These are phyloP conservation scores for Polyporus tsugae DNA, from an alignment of 1,284 basidiomycete species.

Conservation along the genomic window DNA sequence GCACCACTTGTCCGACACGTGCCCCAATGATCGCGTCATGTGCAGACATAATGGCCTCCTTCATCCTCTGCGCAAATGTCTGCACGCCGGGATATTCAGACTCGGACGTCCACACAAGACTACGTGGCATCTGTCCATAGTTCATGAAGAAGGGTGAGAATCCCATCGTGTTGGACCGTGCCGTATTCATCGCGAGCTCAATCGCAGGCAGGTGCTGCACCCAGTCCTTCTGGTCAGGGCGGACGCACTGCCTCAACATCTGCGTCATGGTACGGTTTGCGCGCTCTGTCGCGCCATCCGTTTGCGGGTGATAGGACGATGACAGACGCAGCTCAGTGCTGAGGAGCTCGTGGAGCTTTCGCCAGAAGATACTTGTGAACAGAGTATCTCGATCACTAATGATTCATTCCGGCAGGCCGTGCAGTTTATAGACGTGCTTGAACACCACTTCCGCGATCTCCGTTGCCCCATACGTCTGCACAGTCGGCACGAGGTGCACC, in stretches of 20 bases:
- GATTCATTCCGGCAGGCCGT: background rate
- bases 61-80: too few relatives aligned
- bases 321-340: background rate
- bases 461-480: constrained; percentile 39
- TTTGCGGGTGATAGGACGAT: too few relatives aligned
- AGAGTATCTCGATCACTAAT: background rate
- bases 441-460: constrained; percentile 35
- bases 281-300: too few relatives aligned
- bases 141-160: constrained; percentile 42
- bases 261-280: too few relatives aligned
- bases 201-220: too few relatives aligned
- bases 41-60: too few relatives aligned
- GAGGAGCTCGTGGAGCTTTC: background rate
- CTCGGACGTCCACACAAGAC: constrained; percentile 1
- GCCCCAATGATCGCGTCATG: too few relatives aligned
- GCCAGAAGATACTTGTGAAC: background rate
- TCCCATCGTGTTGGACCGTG: constrained; percentile 42
- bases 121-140: constrained; percentile 25
- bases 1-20: too few relatives aligned
- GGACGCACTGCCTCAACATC: too few relatives aligned
- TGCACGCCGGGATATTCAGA: constrained; percentile 20
- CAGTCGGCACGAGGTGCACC: constrained; percentile 40
- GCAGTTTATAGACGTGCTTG: background rate
- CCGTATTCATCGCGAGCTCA: constrained; percentile 10
- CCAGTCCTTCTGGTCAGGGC: too few relatives aligned